Percentiles rank a stretch among this genome's conserved stretches.
Evolutionary conservation across 352 stramenopile genomes (phyloP).

Genomic region (Globisporangium cystogenes): DNA sequence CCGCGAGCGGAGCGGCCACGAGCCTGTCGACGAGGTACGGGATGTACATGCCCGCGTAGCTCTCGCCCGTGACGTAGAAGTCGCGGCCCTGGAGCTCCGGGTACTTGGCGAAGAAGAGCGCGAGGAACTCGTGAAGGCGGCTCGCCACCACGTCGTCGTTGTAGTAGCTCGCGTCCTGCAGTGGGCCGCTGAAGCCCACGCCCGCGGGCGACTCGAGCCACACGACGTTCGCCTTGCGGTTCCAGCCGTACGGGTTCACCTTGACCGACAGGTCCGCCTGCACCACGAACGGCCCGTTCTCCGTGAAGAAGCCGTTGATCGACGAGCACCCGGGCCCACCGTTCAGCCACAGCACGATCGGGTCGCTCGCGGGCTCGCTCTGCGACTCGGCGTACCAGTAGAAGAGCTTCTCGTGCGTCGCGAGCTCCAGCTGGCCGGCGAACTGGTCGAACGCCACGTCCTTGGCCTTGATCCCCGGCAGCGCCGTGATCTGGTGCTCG

Average conservation of each 20-base stretch:
- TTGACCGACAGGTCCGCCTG: conserved; percentile 40
- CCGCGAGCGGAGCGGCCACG: conserved; percentile 48
- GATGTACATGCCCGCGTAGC: conserved; percentile 89
- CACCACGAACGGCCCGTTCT: conserved; percentile 77
- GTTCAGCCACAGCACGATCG: conserved; percentile 80
- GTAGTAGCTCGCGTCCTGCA: conserved; percentile 61
- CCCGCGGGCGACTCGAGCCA: conserved; percentile 72
- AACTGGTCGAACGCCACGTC: no score
- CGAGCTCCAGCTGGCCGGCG: conserved; percentile 41
- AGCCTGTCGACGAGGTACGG: conserved; percentile 77
- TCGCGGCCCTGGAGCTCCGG: conserved; percentile 54
- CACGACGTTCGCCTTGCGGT: conserved; percentile 70
- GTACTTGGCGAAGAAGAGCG: conserved; percentile 65
- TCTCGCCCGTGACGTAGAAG: conserved; percentile 84
- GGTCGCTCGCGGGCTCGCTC: conserved; percentile 36
- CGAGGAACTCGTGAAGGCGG: conserved; percentile 77
- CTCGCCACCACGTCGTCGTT: conserved; percentile 77
- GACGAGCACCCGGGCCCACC: conserved; percentile 73
- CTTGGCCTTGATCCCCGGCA: no score
- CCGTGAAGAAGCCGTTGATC: conserved; percentile 56
- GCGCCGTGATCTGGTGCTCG: no score
- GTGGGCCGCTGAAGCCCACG: conserved; percentile 60
- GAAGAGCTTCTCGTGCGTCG: conserved; percentile 50
- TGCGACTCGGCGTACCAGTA: conserved; percentile 81
- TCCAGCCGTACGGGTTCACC: conserved; percentile 70